Evolutionary conservation across 1,284 basidiomycete genomes (phyloP), one percentile per base, ranked within the genome.

Genomic region (Irpex sp.): DNA sequence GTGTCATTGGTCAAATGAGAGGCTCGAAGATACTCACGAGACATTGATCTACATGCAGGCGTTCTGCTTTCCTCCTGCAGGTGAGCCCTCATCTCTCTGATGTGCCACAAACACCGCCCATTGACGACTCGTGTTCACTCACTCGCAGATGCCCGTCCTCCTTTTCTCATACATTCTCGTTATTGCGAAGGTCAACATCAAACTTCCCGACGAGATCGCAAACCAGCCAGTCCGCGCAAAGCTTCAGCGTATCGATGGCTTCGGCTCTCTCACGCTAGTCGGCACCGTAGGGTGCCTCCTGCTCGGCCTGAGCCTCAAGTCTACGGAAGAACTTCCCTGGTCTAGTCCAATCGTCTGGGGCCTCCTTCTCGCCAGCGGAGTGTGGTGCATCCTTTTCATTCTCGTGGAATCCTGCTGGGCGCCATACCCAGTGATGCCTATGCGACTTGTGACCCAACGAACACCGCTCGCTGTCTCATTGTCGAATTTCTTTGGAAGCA

Each of bases 351-450:
- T 85, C 35, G 85, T 96, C 58, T 83, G 81, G 71, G 85, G 86
- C 5, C 78, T 94, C 59, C 79, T 95, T 60, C 68, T 77, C 37
- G 72, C 79, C 17, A 88, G 89, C 69, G 75, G 75, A 19, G 68
- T 88, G 4, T 87, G 81, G 54, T 81, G 81, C 19, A 69, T 79
- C 4, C 69, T 81, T 4, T 96, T 97, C 72, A 72, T 94, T 35
- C 71, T 85, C 56, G 89, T 92, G 13, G 94, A 97, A 76, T 84
- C 87, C 63, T 78, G 82, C 66, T 86, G 85, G 77, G 87, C 92
- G 1, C 82, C 82, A 3, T 92, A 89, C 74, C 94, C 94, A 6
- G 88, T 96, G 55, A 90, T 97, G 86, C 94, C 94, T 50, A 77
- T 95, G 68, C 84, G 84, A 63, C 76, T 96, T 63, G 82, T 96